These are phyloP conservation scores for Tuber aestivum DNA, from an alignment of 495 filamentous ascomycete genomes.

Conservation along the genomic window DNA sequence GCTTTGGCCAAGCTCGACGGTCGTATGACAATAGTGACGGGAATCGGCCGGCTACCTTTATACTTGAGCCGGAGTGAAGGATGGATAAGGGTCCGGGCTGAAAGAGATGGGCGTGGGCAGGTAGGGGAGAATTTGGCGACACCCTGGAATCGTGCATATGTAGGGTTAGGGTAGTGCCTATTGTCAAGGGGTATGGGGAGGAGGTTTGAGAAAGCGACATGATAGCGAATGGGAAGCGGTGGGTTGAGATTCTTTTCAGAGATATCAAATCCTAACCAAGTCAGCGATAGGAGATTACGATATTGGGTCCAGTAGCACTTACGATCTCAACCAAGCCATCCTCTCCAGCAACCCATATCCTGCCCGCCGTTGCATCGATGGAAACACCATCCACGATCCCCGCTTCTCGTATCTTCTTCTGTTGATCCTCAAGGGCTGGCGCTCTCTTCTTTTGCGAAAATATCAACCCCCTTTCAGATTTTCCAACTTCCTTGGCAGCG, in stretches of 20 bases:
- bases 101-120: conserved; percentile 57
- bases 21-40: conserved; percentile 86
- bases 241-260: conserved; percentile 61
- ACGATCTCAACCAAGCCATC: conserved; percentile 37
- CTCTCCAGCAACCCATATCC: conserved; percentile 30
- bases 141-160: conserved; percentile 75
- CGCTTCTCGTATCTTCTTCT: conserved; percentile 18
- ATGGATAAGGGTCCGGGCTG: conserved; percentile 79
- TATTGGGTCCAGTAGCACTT: background rate
- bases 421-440: background rate
- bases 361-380: conserved; percentile 19
- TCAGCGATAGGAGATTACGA: background rate
- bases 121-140: conserved; percentile 43
- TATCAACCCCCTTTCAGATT: conserved; percentile 24
- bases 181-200: conserved; percentile 67
- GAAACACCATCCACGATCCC: conserved; percentile 34
- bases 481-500: conserved; percentile 15
- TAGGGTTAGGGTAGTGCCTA: conserved; percentile 75
- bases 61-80: conserved; percentile 60
- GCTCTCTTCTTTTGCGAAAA: conserved; percentile 16
- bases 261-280: conserved; percentile 54
- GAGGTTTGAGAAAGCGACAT: conserved; percentile 73
- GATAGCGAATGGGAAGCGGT: conserved; percentile 76
- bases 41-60: conserved; percentile 84
- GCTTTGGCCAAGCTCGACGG: conserved; percentile 72